A percentile compares a stretch with the other conserved stretches of the same genome.
Evolutionary conservation across 78 protist species (phyloP).

Genomic region (Planoprotostelium fungivorum): DNA sequence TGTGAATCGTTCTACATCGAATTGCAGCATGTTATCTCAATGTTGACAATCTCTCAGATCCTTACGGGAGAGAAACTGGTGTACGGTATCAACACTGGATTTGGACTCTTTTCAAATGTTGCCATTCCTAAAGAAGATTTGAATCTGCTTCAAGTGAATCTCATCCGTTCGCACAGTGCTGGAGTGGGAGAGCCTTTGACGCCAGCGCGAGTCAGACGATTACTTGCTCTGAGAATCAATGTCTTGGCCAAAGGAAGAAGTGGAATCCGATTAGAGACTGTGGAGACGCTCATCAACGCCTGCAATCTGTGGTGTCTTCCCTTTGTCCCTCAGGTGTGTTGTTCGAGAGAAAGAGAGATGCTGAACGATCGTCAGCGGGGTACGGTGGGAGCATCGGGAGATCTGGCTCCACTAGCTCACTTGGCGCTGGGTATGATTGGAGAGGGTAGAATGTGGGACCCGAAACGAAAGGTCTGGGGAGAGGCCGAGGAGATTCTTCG

Average conservation of each 20-base stretch:
- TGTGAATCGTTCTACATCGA: neutral
- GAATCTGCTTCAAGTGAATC: constrained; percentile 74
- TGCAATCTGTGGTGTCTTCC: constrained; percentile 73
- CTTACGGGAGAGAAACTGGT: constrained; percentile 21
- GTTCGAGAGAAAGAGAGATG: neutral
- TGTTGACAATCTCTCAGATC: neutral
- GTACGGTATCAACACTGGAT: constrained; percentile 73
- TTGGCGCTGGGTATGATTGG: constrained; percentile 81
- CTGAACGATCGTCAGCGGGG: constrained; percentile 43
- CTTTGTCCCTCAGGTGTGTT: constrained; percentile 49
- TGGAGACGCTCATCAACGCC: constrained; percentile 30
- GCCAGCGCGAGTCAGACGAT: constrained; percentile 56
- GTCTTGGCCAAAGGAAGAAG: constrained; percentile 76
- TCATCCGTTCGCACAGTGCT: constrained; percentile 84
- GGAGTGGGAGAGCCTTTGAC: constrained; percentile 91
- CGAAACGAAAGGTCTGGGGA: neutral
- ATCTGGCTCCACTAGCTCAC: constrained; percentile 91
- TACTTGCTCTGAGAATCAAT: constrained; percentile 80
- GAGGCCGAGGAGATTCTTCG: constrained; percentile 9
- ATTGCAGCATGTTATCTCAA: neutral
- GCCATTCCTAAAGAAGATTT: constrained; percentile 42
- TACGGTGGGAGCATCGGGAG: constrained; percentile 92
- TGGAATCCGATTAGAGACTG: constrained; percentile 56
- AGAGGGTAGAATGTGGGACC: constrained; percentile 65
- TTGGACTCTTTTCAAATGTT: constrained; percentile 63